Base-by-base conservation (phyloP, 495 filamentous ascomycete species). In the Podospora bellae-mahoneyi region DNA sequence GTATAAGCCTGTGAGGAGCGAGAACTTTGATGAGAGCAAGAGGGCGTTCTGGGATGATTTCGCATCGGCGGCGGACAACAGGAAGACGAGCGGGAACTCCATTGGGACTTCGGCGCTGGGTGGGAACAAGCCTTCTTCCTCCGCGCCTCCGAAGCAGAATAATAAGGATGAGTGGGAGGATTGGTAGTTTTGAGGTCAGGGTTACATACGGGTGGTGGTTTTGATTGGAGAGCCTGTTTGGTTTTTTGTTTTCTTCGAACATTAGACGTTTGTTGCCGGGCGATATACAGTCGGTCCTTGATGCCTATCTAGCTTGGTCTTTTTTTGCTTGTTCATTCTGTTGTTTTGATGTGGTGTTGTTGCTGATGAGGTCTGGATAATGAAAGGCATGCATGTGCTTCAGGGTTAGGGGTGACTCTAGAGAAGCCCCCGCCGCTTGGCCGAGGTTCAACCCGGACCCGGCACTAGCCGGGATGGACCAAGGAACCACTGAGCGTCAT, bases 1-100 rank as follows among this genome's bases (percentile, higher is more conserved):
- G 20, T 76, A 77, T 60, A 68, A 66, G 13, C 71, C 76, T 44
- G 73, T 76, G 32, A 80, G 80, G 13, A 73, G 39, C 48, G 56
- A 60, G 39, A 71, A 68, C n/a, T 75, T 78, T 39, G 81, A 85
- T 72, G 80, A 84, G 85, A 91, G 72, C 85, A 91, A 89, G 77
- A 87, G 89, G 70, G 91, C 91, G 54, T 99, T 99, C 79, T 99
- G 95, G 96, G 96, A 98, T 79, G 85, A 87, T 26, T 85, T 94
- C 67, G 85, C 87, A 0, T 79, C 76, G 48, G 77, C 83, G 27
- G 84, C 86, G 2, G 80, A 85, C 65, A 79, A 82, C 44, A 74
- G 76, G 44, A 78, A 76, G 23, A 76, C 68, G 20, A 73, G 71
- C 65, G 72, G 71, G 61, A 83, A 71, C 75, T 77, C 88, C n/a